Conservation (phyloP, 139 green algal species). For the Chlamydomonas eustigma region DNA sequence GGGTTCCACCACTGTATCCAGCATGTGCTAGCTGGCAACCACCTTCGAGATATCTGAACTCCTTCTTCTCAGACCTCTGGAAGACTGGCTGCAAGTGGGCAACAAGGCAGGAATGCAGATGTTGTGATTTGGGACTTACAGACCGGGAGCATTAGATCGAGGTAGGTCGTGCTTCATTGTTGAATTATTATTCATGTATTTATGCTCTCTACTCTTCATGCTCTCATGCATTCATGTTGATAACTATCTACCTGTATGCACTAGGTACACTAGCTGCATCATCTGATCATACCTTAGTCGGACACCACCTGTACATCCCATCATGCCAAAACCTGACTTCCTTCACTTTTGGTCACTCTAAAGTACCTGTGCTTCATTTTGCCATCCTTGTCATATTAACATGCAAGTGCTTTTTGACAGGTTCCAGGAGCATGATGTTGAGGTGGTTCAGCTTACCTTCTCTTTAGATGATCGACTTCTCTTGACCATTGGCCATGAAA, state of each 20-base stretch:
- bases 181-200: neutral
- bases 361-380: too few relatives aligned
- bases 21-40: neutral
- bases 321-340: too few relatives aligned
- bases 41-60: neutral
- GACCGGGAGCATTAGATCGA: neutral
- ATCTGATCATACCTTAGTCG: too few relatives aligned
- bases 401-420: slow-evolving; percentile 16
- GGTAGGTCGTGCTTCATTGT: neutral
- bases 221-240: neutral
- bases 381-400: too few relatives aligned
- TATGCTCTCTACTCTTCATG: neutral
- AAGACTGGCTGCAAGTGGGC: slow-evolving; percentile 31
- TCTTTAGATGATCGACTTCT: slow-evolving; percentile 47
- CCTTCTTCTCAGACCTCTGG: slow-evolving; percentile 23
- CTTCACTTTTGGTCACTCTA: too few relatives aligned
- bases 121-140: slow-evolving; percentile 47
- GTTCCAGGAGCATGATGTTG: slow-evolving; percentile 54
- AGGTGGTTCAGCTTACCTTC: slow-evolving; percentile 37
- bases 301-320: too few relatives aligned
- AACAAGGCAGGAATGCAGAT: slow-evolving; percentile 38
- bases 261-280: too few relatives aligned
- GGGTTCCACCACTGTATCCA: too few relatives aligned
- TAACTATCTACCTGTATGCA: too few relatives aligned
- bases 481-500: slow-evolving; percentile 23